Evolutionary conservation across 192 early-diverging fungal species (phyloP).

Genomic region (Gonapodya sp.): DNA sequence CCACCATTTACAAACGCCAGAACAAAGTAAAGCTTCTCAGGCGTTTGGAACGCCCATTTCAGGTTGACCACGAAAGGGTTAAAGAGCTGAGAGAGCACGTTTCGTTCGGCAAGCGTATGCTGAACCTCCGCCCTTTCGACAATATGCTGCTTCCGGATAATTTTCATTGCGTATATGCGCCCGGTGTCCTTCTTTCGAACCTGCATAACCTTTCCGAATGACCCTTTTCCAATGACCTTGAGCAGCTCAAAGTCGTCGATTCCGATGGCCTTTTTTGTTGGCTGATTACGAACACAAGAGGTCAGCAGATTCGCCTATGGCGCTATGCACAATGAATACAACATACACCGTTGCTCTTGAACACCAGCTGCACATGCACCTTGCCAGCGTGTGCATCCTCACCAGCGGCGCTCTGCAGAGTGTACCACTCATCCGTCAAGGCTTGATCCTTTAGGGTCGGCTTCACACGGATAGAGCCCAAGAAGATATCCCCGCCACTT

Average conservation of each 20-base stretch:
- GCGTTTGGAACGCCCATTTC: constrained; percentile 61
- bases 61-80: constrained; percentile 54
- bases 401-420: background rate
- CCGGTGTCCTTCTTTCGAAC: constrained; percentile 84
- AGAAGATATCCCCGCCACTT: constrained; percentile 38
- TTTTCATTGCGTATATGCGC: constrained; percentile 97
- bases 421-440: constrained; percentile 43
- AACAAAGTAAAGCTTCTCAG: constrained; percentile 90
- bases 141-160: constrained; percentile 85
- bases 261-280: constrained; percentile 60
- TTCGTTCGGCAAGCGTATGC: constrained; percentile 89
- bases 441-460: constrained; percentile 43
- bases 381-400: constrained; percentile 6
- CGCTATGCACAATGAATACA: background rate
- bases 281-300: constrained; percentile 17
- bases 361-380: constrained; percentile 1
- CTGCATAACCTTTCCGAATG: constrained; percentile 92
- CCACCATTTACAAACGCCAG: constrained; percentile 94
- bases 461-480: constrained; percentile 41
- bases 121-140: constrained; percentile 85
- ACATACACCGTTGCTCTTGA: constrained; percentile 1
- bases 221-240: constrained; percentile 93
- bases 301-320: constrained; percentile 14
- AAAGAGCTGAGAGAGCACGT: constrained; percentile 77
- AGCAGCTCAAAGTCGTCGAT: constrained; percentile 89